Percentiles rank a stretch among this genome's conserved stretches.
These are phyloP conservation scores for Purpureocillium lavendulum DNA, from an alignment of 2,329 filamentous ascomycete genomes.

Conservation along the genomic window DNA sequence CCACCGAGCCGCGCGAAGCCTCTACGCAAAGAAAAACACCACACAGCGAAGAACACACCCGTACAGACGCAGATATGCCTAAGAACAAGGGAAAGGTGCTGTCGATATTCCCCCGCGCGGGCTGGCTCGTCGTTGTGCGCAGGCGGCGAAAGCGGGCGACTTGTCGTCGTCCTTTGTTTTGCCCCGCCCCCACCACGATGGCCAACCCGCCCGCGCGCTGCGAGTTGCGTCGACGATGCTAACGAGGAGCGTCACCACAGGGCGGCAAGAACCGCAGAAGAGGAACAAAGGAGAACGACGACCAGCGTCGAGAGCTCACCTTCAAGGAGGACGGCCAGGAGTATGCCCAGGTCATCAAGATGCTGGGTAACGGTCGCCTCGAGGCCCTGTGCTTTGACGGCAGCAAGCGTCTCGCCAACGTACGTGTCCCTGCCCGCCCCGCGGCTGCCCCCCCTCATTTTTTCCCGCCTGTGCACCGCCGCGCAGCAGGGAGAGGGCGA, in stretches of 20 bases:
- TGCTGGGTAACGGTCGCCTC: constrained; percentile 90
- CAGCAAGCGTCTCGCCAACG: constrained; percentile 33
- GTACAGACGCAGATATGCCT: constrained; percentile 57
- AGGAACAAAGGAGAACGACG: constrained; percentile 99
- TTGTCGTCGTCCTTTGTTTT: constrained; percentile 6
- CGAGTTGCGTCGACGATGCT: constrained; percentile 5
- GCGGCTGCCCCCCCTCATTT: background rate
- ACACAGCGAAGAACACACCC: background rate
- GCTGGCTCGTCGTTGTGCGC: too few species aligned
- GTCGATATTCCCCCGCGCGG: too few species aligned
- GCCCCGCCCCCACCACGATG: constrained; percentile 20
- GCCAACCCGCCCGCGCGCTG: background rate
- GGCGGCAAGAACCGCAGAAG: constrained; percentile 97
- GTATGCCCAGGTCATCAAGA: constrained; percentile 58
- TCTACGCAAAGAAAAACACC: too few species aligned
- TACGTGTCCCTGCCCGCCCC: constrained; percentile 14
- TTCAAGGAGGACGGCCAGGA: constrained; percentile 98
- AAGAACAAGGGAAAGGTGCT: constrained; percentile 99
- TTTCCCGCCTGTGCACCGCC: too few species aligned
- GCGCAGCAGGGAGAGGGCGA: too few species aligned
- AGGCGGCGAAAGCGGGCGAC: too few species aligned
- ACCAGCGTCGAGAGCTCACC: constrained; percentile 95
- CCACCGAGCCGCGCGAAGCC: background rate
- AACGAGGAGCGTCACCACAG: constrained; percentile 36
- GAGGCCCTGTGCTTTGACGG: constrained; percentile 95